Evolutionary conservation across 1,139 yeast genomes (phyloP).

Genomic region (Pneumocystis jirovecii): DNA sequence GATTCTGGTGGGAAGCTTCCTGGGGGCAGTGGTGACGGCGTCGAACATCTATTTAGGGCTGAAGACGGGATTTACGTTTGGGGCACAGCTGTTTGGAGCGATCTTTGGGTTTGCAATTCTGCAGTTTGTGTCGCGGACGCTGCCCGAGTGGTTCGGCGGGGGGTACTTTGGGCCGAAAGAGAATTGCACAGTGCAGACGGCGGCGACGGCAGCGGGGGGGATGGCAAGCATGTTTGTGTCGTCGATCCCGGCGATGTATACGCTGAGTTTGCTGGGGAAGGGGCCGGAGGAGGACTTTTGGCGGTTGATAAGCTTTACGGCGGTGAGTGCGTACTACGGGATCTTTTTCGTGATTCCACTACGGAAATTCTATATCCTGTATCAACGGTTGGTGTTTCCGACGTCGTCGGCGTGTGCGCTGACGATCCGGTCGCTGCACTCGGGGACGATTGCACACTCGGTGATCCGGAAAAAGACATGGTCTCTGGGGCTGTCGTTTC

Average conservation of each 20-base stretch:
- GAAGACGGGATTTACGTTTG: constrained; percentile 12
- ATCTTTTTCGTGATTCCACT: constrained; percentile 10
- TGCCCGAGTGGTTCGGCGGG: constrained; percentile 8
- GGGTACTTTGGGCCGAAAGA: constrained; percentile 11
- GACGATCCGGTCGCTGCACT: constrained; percentile 10
- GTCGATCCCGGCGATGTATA: constrained; percentile 11
- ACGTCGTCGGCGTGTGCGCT: constrained; percentile 10
- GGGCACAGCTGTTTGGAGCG: constrained; percentile 10
- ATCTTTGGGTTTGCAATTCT: constrained; percentile 12
- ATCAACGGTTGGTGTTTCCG: constrained; percentile 9
- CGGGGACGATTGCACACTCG: constrained; percentile 6
- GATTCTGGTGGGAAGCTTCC: constrained; percentile 5
- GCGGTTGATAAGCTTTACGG: constrained; percentile 6
- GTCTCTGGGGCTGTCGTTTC: constrained; percentile 5
- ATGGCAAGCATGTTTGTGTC: constrained; percentile 9
- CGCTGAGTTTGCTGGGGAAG: constrained; percentile 4
- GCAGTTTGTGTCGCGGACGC: constrained; percentile 1
- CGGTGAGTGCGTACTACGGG: constrained; percentile 11
- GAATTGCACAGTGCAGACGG: constrained; percentile 8
- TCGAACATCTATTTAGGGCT: constrained; percentile 11
- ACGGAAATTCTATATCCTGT: constrained; percentile 9
- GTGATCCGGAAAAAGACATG: constrained; percentile 6
- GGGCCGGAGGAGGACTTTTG: constrained; percentile 7
- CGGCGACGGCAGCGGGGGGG: constrained; percentile 10
- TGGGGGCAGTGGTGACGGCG: constrained; percentile 10